Evolutionary conservation across 331 rosid species (phyloP).

Genomic region (Cucumis variabilis): DNA sequence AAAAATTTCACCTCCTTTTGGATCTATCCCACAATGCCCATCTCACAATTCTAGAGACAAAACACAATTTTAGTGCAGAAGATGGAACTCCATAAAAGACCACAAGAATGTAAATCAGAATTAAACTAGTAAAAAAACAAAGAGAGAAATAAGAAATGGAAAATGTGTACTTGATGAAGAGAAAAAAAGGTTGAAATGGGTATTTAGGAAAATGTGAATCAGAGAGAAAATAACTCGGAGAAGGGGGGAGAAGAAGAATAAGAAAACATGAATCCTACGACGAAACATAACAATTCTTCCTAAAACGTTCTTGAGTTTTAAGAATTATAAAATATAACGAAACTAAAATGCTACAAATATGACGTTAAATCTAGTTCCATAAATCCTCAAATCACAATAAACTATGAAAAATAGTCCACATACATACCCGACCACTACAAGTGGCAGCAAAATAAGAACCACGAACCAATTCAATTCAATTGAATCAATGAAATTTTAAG

Average conservation of each 20-base stretch:
- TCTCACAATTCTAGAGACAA: neutral
- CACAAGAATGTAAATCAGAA: neutral
- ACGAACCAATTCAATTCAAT: neutral
- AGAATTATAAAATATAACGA: no score
- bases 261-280: no score
- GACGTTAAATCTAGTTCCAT: no score
- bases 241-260: neutral
- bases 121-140: conserved; percentile 23
- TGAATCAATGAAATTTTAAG: neutral
- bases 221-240: conserved; percentile 37
- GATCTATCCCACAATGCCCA: conserved; percentile 32
- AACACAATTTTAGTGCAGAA: conserved; percentile 13
- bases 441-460: neutral
- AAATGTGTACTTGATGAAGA: conserved; percentile 34
- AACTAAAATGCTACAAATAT: no score
- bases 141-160: neutral
- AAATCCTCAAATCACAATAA: no score
- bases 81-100: neutral
- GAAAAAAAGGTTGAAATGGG: neutral
- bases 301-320: no score
- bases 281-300: no score
- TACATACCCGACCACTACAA: neutral
- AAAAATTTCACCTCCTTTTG: conserved; percentile 37
- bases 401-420: no score
- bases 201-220: conserved; percentile 30